A percentile compares a stretch with the other conserved stretches of the same genome.
phyloP scores from a whole-genome alignment of 108 stramenopile genomes.

The Chaetoceros tenuissimus region DNA sequence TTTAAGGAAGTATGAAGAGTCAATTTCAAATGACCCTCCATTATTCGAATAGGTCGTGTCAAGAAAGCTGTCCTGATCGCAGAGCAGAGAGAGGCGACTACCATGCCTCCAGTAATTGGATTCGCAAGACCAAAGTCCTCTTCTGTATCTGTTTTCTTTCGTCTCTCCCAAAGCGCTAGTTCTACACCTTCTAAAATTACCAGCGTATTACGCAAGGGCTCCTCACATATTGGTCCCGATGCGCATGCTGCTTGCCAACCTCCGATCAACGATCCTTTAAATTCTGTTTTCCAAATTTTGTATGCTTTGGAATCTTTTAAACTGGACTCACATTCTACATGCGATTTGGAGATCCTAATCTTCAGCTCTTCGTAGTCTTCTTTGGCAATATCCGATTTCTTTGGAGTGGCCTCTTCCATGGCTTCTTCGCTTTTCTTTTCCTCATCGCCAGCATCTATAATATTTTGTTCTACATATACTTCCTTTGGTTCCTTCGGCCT shows the following conservation, averaged over 20 bases:
- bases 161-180: constrained; percentile 36
- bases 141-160: constrained; percentile 11
- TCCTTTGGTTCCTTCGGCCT: constrained; percentile 11
- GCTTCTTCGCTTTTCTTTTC: constrained; percentile 10
- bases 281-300: constrained; percentile 56
- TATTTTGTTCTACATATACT: constrained; percentile 14
- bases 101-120: constrained; percentile 66
- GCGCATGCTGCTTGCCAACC: constrained; percentile 78
- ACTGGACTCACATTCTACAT: not conserved
- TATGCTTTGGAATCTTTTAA: constrained; percentile 36
- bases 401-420: constrained; percentile 8
- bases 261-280: constrained; percentile 64
- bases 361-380: constrained; percentile 13
- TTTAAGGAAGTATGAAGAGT: constrained; percentile 77
- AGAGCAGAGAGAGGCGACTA: constrained; percentile 55
- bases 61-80: constrained; percentile 76
- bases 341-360: constrained; percentile 1
- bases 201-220: constrained; percentile 71
- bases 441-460: constrained; percentile 3
- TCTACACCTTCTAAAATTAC: constrained; percentile 77
- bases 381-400: constrained; percentile 1
- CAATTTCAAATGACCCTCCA: constrained; percentile 72
- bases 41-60: constrained; percentile 65
- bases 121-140: constrained; percentile 25
- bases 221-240: constrained; percentile 81